These are phyloP conservation scores for Dioscorea alata DNA, from an alignment of 106 monocot genomes.

Conservation along the genomic window DNA sequence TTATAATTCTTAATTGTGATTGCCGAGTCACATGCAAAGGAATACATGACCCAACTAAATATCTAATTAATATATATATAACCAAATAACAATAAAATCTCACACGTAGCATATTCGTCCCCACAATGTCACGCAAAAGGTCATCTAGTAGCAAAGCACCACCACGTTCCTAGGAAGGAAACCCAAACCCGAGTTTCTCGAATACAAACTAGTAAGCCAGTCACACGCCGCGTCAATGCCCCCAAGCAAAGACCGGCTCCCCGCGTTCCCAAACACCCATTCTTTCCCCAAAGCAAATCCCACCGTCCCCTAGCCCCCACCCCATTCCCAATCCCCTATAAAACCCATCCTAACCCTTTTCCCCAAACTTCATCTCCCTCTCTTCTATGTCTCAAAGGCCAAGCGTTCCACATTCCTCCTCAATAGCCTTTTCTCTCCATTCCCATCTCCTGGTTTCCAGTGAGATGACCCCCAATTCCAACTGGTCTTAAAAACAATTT, in stretches of 20 bases:
- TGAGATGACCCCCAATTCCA: conserved; percentile 13
- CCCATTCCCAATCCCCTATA: neutral
- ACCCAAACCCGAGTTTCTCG: too few species aligned
- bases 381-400: conserved; percentile 28
- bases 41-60: too few species aligned
- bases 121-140: too few species aligned
- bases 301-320: neutral
- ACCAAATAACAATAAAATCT: too few species aligned
- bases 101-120: too few species aligned
- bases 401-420: conserved; percentile 27
- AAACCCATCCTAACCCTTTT: neutral
- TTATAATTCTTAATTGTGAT: too few species aligned
- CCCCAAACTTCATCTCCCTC: neutral
- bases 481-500: neutral
- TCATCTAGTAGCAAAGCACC: too few species aligned
- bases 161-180: too few species aligned
- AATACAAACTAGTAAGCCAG: too few species aligned
- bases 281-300: neutral
- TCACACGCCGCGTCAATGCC: neutral
- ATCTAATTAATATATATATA: too few species aligned
- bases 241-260: neutral
- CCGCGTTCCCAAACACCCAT: neutral
- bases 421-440: conserved; percentile 27
- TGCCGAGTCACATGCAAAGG: too few species aligned
- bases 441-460: conserved; percentile 38